phyloP scores from a whole-genome alignment of 495 filamentous ascomycete species.

The Pseudevernia furfuracea region DNA sequence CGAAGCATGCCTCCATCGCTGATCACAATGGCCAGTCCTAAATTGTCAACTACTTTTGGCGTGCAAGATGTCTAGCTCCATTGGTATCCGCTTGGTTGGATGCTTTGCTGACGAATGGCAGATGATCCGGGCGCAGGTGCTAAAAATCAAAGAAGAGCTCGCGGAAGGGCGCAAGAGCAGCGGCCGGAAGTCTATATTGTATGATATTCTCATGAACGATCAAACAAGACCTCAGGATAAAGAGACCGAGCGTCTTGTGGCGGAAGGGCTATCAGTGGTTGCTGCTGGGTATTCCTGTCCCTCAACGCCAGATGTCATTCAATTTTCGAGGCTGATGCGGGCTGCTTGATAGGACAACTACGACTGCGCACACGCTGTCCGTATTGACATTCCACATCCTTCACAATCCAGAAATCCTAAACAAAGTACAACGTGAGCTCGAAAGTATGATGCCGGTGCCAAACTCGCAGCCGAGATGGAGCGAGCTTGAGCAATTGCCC shows the following conservation, averaged over 20 bases:
- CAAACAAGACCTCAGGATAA: conserved; percentile 11
- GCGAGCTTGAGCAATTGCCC: conserved; percentile 44
- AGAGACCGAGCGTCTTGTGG: conserved; percentile 12
- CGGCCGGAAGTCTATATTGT: conserved; percentile 22
- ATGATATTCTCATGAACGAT: conserved; percentile 27
- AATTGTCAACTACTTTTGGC: conserved; percentile 2
- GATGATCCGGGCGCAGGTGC: not conserved
- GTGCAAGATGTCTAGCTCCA: conserved; percentile 12
- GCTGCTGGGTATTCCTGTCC: conserved; percentile 33
- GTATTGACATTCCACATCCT: conserved; percentile 37
- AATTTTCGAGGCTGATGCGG: conserved; percentile 38
- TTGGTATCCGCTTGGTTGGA: not conserved
- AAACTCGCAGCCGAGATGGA: conserved; percentile 30
- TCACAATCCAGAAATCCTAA: conserved; percentile 30
- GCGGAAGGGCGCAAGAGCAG: conserved; percentile 13
- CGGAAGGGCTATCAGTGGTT: conserved; percentile 23
- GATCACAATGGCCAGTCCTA: conserved; percentile 8
- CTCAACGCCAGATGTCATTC: conserved; percentile 23
- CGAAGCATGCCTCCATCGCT: conserved; percentile 19
- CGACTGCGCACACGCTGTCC: conserved; percentile 37
- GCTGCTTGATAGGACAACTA: conserved; percentile 31
- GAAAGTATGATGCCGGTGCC: conserved; percentile 29
- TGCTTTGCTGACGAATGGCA: conserved; percentile 1
- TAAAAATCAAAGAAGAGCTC: conserved; percentile 3
- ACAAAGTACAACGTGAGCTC: conserved; percentile 31